Evolutionary conservation across 805 yeast species (phyloP), one percentile per base, ranked within the genome.

Genomic region (Kazachstania martiniae): DNA sequence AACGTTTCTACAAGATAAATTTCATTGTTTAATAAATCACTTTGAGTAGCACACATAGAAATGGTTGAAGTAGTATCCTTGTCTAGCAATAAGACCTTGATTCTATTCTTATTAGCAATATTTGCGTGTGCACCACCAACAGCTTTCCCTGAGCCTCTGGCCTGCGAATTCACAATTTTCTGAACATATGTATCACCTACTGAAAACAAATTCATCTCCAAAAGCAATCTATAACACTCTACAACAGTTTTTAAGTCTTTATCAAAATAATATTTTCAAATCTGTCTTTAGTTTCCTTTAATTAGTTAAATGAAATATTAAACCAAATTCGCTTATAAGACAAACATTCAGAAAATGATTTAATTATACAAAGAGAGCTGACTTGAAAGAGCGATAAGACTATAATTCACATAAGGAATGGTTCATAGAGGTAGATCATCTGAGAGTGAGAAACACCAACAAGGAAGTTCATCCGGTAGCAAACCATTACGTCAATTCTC

Each of bases 1-100:
- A 77, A 53, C 25, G 72, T 68, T 39, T 85, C 95, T 28, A 85
- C 77, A 31, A 91, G 64, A 38, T 82, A 85, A n/a, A 91, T 72
- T 40, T 89, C 94, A 44, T 83, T 72, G 42, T 79, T 74, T 24
- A 91, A 66, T 28, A 91, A 65, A 35, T 77, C 81, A 3, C 93
- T 77, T 53, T 91, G 98, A 2, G 95, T 81, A 18, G 93, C 73
- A 44, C 81, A 75, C 70, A 91, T 67, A n/a, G 96, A 85, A 15
- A 91, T 72, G 16, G 86, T 74, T 0, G 86, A 68, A 5, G 93
- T 82, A 2, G 98, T 89, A 41, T 67, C 66, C 31, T 70, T 63
- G 51, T 91, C 98, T 35, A 91, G 66, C 25, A 91, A 63, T 23
- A 91, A 63, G 18, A 87, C 94, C 42, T 74, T 74, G 37, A 87